Conservation (phyloP, 1,284 basidiomycete species). For the Earliella scabrosa region DNA sequence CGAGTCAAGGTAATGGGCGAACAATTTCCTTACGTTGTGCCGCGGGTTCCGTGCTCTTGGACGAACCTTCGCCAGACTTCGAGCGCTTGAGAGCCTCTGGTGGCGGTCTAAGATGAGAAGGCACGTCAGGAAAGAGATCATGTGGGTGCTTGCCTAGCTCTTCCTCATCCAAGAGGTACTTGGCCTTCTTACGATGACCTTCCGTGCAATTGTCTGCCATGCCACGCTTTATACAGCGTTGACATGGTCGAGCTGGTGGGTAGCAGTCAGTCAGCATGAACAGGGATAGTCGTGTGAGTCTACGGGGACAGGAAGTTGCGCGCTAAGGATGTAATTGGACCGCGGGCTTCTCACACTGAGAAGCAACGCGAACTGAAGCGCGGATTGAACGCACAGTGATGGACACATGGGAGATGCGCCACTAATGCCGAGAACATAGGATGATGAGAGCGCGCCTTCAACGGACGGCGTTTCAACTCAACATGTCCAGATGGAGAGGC, state of each 20-base stretch:
- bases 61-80: slow-evolving; percentile 42
- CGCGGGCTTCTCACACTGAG: neutral
- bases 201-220: slow-evolving; percentile 90
- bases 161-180: slow-evolving; percentile 92
- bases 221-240: slow-evolving; percentile 93
- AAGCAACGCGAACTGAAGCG: neutral
- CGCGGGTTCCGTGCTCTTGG: slow-evolving; percentile 33
- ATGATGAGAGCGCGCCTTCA: neutral
- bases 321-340: neutral
- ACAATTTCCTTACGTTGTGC: slow-evolving; percentile 38
- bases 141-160: slow-evolving; percentile 73
- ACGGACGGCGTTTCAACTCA: neutral
- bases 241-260: slow-evolving; percentile 87
- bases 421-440: neutral
- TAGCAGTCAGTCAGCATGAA: slow-evolving; percentile 14
- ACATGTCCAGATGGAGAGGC: no score
- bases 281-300: slow-evolving; percentile 3
- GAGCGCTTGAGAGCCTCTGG: slow-evolving; percentile 65
- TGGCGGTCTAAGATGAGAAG: slow-evolving; percentile 31
- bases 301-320: neutral
- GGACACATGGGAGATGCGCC: neutral
- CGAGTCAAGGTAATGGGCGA: slow-evolving; percentile 7
- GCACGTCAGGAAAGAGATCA: slow-evolving; percentile 21
- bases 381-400: neutral
- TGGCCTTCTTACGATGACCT: slow-evolving; percentile 96